phyloP scores from a whole-genome alignment of 2,329 filamentous ascomycete species.

The Ilyonectria robusta region DNA sequence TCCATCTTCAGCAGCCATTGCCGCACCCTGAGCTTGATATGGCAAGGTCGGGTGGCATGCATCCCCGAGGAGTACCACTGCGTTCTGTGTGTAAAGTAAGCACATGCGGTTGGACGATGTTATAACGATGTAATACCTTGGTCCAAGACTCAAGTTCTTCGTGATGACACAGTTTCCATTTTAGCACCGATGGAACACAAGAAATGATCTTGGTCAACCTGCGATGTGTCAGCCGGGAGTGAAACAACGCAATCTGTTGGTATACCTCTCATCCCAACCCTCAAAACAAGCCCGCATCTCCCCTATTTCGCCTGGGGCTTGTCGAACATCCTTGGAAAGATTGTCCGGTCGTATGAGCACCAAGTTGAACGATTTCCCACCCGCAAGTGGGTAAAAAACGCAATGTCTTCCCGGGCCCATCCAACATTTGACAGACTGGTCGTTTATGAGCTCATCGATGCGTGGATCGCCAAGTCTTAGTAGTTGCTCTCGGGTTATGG shows the following conservation, averaged over 20 bases:
- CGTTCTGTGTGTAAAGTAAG: neutral
- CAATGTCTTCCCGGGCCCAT: neutral
- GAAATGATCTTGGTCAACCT: neutral
- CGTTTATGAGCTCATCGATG: neutral
- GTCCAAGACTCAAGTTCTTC: neutral
- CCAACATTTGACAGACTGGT: neutral
- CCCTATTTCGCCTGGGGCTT: neutral
- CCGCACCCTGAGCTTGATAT: neutral
- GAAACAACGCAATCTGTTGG: too few species aligned
- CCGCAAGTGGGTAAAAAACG: neutral
- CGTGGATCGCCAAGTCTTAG: neutral
- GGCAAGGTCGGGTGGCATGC: neutral
- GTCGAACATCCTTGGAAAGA: neutral
- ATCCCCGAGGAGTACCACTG: neutral
- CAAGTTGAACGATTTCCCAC: neutral
- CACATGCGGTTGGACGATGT: neutral
- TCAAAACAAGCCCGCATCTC: neutral
- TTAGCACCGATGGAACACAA: neutral
- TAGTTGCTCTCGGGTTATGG: neutral
- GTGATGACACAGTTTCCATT: neutral
- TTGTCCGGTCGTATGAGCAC: neutral
- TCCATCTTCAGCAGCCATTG: conserved; percentile 1
- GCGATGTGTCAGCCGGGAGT: neutral
- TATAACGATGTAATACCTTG: neutral
- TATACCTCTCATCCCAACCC: neutral